Conservation (phyloP, 176 grass and related monocot genomes). For the Oryza rufipogon region DNA sequence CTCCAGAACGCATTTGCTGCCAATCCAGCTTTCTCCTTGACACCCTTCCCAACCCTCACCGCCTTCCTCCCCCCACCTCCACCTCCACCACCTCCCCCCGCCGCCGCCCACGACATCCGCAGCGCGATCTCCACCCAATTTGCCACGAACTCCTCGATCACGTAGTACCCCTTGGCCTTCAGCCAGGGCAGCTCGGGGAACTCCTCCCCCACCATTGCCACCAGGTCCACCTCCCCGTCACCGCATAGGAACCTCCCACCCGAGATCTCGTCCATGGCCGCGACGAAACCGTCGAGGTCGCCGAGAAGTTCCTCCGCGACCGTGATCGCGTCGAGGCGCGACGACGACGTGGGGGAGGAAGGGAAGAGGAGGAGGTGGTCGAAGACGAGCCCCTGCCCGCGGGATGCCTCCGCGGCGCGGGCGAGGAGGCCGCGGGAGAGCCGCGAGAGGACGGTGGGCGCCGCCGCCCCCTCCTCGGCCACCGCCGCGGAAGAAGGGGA, state of each 20-base stretch:
- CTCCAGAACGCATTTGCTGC: constrained; percentile 88
- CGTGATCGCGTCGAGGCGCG: constrained; percentile 56
- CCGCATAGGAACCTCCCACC: constrained; percentile 71
- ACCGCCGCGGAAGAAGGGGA: constrained; percentile 28
- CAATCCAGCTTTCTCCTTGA: constrained; percentile 75
- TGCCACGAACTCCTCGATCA: constrained; percentile 72
- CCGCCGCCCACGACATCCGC: constrained; percentile 64
- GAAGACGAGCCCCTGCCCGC: constrained; percentile 43
- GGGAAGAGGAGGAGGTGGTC: constrained; percentile 60
- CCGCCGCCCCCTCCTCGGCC: neutral
- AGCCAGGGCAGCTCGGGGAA: constrained; percentile 88
- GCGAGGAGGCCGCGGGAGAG: constrained; percentile 80
- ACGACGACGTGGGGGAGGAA: constrained; percentile 42
- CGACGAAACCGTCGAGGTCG: constrained; percentile 71
- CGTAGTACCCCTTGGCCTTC: constrained; percentile 82
- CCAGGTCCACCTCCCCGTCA: constrained; percentile 45
- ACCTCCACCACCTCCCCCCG: constrained; percentile 45
- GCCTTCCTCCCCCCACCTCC: constrained; percentile 59
- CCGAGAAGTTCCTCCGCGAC: constrained; percentile 66
- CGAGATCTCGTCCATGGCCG: constrained; percentile 81
- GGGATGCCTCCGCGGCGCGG: constrained; percentile 54
- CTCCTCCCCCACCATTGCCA: constrained; percentile 38
- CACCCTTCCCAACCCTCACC: constrained; percentile 56
- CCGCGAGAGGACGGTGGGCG: constrained; percentile 74
- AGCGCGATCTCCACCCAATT: constrained; percentile 88